These are phyloP conservation scores for Phallus indusiatus DNA, from an alignment of 768 basidiomycete species.

Conservation along the genomic window DNA sequence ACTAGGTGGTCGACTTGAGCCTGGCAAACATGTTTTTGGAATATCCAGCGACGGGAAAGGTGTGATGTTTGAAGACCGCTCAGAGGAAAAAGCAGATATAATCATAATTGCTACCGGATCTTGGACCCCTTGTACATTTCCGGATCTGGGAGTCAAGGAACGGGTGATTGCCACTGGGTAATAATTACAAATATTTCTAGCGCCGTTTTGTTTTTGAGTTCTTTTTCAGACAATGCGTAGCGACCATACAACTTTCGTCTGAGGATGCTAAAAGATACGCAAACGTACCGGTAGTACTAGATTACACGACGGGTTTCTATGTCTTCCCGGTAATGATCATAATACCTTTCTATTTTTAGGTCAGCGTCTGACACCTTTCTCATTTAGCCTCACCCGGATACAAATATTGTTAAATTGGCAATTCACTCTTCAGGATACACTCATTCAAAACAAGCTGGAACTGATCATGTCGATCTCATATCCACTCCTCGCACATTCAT, in stretches of 20 bases:
- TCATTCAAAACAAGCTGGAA: conserved; percentile 10
- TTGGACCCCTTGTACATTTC: conserved; percentile 80
- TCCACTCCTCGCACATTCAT: conserved; percentile 73
- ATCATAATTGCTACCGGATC: conserved; percentile 69
- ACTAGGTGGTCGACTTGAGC: conserved; percentile 50
- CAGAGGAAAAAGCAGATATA: conserved; percentile 41
- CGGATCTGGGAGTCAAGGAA: conserved; percentile 39
- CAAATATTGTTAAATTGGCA: conserved; percentile 64
- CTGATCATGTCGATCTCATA: conserved; percentile 28
- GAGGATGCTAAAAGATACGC: conserved; percentile 60
- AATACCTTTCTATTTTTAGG: not conserved
- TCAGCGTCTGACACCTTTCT: not conserved
- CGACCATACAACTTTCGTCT: conserved; percentile 59
- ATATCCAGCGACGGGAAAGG: conserved; percentile 36
- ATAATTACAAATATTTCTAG: conserved; percentile 12
- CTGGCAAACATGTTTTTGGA: conserved; percentile 47
- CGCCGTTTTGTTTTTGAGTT: not conserved
- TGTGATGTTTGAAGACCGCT: conserved; percentile 54
- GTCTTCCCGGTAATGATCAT: conserved; percentile 67
- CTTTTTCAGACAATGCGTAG: conserved; percentile 63
- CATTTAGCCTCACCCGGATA: conserved; percentile 50
- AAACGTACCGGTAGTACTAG: conserved; percentile 57
- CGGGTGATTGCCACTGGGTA: conserved; percentile 77
- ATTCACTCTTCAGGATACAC: conserved; percentile 69
- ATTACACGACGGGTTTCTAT: conserved; percentile 71